Conservation (phyloP, 345 rosid species). For the Eucalyptus cladocalyx region DNA sequence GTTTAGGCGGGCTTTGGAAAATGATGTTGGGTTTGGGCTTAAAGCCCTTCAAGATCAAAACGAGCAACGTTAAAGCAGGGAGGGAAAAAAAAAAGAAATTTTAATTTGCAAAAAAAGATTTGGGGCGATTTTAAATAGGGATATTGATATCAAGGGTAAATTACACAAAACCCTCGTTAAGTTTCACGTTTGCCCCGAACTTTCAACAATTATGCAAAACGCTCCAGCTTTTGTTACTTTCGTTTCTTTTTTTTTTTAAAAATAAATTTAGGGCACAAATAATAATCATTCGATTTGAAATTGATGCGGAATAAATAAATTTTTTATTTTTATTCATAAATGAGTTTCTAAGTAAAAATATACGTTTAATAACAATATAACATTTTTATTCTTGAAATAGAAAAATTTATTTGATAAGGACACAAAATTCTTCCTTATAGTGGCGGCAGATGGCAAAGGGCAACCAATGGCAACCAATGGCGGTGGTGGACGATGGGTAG, state of each 20-base stretch:
- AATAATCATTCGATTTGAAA: no score
- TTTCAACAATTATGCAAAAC: neutral
- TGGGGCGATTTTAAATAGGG: neutral
- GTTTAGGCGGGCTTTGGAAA: neutral
- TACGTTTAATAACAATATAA: no score
- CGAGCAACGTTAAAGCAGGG: neutral
- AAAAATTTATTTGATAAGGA: rapidly evolving
- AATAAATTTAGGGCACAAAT: no score
- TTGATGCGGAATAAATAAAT: rapidly evolving
- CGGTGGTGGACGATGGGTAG: no score
- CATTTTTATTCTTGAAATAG: rapidly evolving
- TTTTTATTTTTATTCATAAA: no score
- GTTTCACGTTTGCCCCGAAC: neutral
- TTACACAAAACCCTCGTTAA: neutral
- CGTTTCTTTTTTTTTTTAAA: no score
- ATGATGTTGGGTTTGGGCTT: neutral
- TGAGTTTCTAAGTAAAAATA: no score
- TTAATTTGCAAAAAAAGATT: neutral
- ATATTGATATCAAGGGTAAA: neutral
- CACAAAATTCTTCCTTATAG: no score
- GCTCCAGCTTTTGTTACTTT: neutral
- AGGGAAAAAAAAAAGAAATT: neutral
- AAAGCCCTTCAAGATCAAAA: neutral
- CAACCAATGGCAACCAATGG: no score
- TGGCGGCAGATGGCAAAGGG: rapidly evolving